Evolutionary conservation across 2,329 filamentous ascomycete species (phyloP), one percentile per base, ranked within the genome.

Genomic region (Clarireedia paspali): DNA sequence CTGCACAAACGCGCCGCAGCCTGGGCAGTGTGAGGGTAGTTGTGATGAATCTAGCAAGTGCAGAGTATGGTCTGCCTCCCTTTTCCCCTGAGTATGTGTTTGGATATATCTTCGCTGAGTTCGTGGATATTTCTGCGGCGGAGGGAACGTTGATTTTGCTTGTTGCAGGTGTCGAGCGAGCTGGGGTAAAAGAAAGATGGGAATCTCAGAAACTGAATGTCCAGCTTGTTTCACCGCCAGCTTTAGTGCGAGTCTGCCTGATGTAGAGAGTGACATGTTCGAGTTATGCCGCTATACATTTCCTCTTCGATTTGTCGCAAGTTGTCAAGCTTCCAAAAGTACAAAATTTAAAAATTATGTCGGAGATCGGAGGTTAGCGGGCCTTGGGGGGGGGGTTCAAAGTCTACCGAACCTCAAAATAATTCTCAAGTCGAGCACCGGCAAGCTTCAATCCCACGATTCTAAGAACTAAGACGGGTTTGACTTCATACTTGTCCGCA

Each of bases 1-100:
- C 67, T 88, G 84, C 47, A 81, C 75, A 62, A 85, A 75, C 14
- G 84, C 83, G 46, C 84, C 84, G 66, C 84, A 88, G 38, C 84
- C 84, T 12, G 76, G 75, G 63, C 84, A 88, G 60, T 79, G 80
- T 10, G 75, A 63, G 0, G 84, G 83, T 1, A 87, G 71, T 42
- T 59, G 53, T 5, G 51, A 23, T 14, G 34, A 17, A 26, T 20
- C 45, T 14, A n/a, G 36, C 9, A 5, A 14, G 6, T n/a, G 5
- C 17, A 10, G 46, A 39, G 27, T 6, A 24, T 39, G 39, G 26
- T n/a, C 15, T 23, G 34, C 10, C 26, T 56, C 30, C n/a, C 27
- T n/a, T 17, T 42, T 34, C 10, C 46, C 23, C 15, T 26, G 42
- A 48, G 26, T 36, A 15, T 54, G 50, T 17, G 26, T 48, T 24